Conservation (phyloP, 73 alveolate genomes). For the Tetrahymena elliotti region DNA sequence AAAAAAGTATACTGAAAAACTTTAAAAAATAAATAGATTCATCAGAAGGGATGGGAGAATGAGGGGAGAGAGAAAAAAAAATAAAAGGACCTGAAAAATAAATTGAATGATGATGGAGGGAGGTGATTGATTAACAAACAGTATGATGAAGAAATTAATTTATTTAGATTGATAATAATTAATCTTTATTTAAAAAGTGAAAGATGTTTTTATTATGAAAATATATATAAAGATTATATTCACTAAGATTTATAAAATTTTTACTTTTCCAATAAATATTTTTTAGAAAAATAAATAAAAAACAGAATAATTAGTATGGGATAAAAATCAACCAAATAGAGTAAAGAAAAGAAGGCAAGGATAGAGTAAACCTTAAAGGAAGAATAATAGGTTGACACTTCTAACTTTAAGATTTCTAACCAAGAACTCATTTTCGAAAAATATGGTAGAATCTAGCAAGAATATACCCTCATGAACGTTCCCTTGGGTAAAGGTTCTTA, state of each 20-base stretch:
- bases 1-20: neutral
- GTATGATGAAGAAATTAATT: neutral
- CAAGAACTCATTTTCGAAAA: neutral
- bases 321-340: neutral
- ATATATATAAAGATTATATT: neutral
- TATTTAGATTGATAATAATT: neutral
- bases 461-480: conserved; percentile 6
- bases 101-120: neutral
- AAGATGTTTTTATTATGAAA: too few relatives aligned
- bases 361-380: neutral
- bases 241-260: neutral
- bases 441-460: neutral
- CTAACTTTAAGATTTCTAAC: neutral
- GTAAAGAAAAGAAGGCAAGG: neutral
- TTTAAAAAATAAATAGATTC: neutral
- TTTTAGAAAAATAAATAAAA: neutral
- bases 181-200: too few relatives aligned
- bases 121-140: neutral
- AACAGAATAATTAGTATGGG: neutral
- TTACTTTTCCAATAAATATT: neutral
- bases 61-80: neutral
- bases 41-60: neutral
- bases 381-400: neutral
- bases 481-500: conserved; percentile 27
- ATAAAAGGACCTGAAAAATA: neutral